Conservation (phyloP, 768 basidiomycete species). For the Jaapia argillacea region DNA sequence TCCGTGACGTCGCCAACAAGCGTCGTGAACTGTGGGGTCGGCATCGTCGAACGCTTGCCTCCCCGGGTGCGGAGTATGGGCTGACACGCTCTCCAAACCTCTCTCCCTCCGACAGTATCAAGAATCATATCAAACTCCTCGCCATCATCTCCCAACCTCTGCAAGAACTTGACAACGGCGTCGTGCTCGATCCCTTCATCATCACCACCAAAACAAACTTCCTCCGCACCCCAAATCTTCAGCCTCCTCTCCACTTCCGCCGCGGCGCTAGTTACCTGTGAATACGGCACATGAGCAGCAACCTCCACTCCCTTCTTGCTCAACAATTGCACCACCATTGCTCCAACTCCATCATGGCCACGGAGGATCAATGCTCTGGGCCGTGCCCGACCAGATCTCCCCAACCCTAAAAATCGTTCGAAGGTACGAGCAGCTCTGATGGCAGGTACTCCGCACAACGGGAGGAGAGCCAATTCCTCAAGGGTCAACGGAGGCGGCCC, state of each 20-base stretch:
- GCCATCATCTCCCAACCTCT: slow-evolving; percentile 38
- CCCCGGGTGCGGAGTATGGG: slow-evolving; percentile 35
- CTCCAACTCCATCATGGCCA: slow-evolving; percentile 68
- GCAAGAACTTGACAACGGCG: slow-evolving; percentile 41
- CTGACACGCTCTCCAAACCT: slow-evolving; percentile 68
- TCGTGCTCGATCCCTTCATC: slow-evolving; percentile 55
- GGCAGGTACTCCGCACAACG: slow-evolving; percentile 72
- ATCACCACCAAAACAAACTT: slow-evolving; percentile 70
- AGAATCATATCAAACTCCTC: slow-evolving; percentile 70
- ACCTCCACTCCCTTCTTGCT: slow-evolving; percentile 63
- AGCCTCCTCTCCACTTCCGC: slow-evolving; percentile 32
- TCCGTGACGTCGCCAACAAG: slow-evolving; percentile 63
- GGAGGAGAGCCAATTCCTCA: too few species aligned
- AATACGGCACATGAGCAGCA: background rate
- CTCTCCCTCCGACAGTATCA: slow-evolving; percentile 75
- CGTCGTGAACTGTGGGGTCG: slow-evolving; percentile 61
- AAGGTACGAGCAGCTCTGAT: slow-evolving; percentile 71
- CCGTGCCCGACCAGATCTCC: slow-evolving; percentile 9
- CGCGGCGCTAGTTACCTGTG: background rate
- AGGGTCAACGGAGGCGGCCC: slow-evolving; percentile 22
- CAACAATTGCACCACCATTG: slow-evolving; percentile 73
- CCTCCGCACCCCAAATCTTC: too few species aligned
- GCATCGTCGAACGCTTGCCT: background rate
- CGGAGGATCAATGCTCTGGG: slow-evolving; percentile 51
- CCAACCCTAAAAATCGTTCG: slow-evolving; percentile 30